These are phyloP conservation scores for Cercophora sp. DNA, from an alignment of 495 filamentous ascomycete species.

Conservation along the genomic window DNA sequence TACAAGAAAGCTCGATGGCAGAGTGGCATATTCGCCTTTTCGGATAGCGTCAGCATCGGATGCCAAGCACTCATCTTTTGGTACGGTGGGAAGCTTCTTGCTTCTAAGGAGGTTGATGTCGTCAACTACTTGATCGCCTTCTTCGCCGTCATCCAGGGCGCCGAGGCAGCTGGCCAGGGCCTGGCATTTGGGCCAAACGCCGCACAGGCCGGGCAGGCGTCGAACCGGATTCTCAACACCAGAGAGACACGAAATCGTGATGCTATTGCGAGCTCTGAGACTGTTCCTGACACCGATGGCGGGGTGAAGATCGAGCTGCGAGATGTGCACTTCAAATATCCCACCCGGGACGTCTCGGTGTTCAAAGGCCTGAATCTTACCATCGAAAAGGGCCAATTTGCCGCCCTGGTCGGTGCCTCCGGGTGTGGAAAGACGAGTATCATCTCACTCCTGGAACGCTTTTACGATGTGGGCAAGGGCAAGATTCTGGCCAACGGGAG, in stretches of 20 bases:
- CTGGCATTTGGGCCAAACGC: too few relatives aligned
- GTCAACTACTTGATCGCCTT: conserved; percentile 51
- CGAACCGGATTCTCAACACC: conserved; percentile 51
- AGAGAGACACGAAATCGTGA: conserved; percentile 26
- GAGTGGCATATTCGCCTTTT: conserved; percentile 47
- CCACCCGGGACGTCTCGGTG: conserved; percentile 48
- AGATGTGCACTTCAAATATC: conserved; percentile 58
- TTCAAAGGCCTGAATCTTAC: conserved; percentile 49
- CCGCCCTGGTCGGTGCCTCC: conserved; percentile 58
- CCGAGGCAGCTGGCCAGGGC: conserved; percentile 53
- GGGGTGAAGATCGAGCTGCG: conserved; percentile 53
- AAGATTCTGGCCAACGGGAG: conserved; percentile 47
- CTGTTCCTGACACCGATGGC: conserved; percentile 35
- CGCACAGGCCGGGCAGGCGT: too few relatives aligned
- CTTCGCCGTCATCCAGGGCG: conserved; percentile 45
- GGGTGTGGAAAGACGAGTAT: conserved; percentile 74
- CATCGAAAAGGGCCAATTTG: conserved; percentile 63
- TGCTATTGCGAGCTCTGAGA: conserved; percentile 23
- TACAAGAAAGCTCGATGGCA: conserved; percentile 50
- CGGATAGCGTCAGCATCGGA: conserved; percentile 48
- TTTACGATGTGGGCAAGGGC: conserved; percentile 53
- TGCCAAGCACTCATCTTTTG: conserved; percentile 54
- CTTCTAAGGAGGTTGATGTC: conserved; percentile 36
- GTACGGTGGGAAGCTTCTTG: conserved; percentile 43
- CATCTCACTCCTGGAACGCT: conserved; percentile 59